Base-by-base conservation (phyloP, 2,329 filamentous ascomycete species). In the Diplodia scrobiculata region DNA sequence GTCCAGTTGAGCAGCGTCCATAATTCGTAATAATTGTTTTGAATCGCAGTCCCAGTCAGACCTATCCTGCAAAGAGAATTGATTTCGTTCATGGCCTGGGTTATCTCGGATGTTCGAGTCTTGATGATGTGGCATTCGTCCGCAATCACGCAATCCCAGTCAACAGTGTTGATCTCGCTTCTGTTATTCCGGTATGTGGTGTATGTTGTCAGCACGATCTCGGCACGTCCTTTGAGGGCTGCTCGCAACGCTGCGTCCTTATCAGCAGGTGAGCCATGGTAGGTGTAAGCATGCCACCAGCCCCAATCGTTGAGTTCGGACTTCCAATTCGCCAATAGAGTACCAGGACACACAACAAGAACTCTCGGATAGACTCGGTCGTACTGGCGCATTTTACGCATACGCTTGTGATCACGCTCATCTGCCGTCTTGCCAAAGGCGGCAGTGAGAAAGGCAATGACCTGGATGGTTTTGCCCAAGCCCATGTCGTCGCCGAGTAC, bases 401-500 rank as follows among this genome's bases (percentile, higher is more conserved):
- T 93, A 21, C 92, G 84, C 74, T 96, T 96, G 3, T 80, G 82
- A 72, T 99, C 95, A 60, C 92, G 83, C 75, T 93, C 89, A 71
- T 97, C 94, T 0, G 89, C 94, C 0, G 91, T 96, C 79, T 99
- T 99, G 7, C 95, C 95, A 75, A 97, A 99, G 0, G 92, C 93
- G 0, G 88, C 92, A 0, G 92, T 91, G 25, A 99, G 81, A 70
- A 99, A 98, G 0, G 93, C 91, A 66, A 92, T 95, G 29, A 99
- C 91, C 76, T 99, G 95, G 2, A 99, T 91, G 0, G 95, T 99
- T 78, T 99, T 99, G 17, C 95, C 95, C 36, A 99, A 79, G 21
- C 95, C 95, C 95, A 99, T 99, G 73, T 99, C 95, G 74, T 99
- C 95, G 2, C 94, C 93, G 0, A 99, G 83, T 25, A 99, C 91